phyloP scores from a whole-genome alignment of 2,329 filamentous ascomycete species.

The Cucurbitaria berberidis region DNA sequence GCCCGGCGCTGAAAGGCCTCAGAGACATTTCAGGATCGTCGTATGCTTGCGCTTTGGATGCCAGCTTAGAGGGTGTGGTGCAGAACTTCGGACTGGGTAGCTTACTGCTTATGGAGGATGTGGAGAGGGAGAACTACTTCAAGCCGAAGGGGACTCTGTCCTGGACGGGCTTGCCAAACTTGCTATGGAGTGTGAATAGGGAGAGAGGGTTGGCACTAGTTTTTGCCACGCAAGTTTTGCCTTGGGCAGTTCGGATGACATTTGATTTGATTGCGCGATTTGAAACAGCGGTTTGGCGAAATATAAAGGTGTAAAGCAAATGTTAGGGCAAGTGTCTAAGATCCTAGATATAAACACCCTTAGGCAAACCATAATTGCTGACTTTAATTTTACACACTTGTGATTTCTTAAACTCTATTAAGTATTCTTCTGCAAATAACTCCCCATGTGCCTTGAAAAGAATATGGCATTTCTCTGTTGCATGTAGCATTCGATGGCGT shows the following conservation, averaged over 20 bases:
- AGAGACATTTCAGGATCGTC: conserved; percentile 31
- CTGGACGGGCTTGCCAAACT: conserved; percentile 32
- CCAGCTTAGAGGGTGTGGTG: conserved; percentile 16
- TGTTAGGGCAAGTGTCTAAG: not conserved
- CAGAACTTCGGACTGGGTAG: conserved; percentile 26
- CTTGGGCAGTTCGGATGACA: conserved; percentile 25
- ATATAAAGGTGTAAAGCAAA: not conserved
- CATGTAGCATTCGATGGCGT: not conserved
- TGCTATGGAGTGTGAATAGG: conserved; percentile 31
- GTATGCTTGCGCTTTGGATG: conserved; percentile 12
- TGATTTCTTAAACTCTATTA: too few species aligned
- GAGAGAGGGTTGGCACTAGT: conserved; percentile 27
- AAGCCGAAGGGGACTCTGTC: conserved; percentile 28
- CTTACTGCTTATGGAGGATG: conserved; percentile 24
- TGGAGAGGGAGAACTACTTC: conserved; percentile 20
- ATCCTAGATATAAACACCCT: not conserved
- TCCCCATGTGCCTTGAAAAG: not conserved
- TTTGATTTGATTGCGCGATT: conserved; percentile 23
- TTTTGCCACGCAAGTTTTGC: conserved; percentile 33
- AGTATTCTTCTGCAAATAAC: too few species aligned
- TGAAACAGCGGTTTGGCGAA: conserved; percentile 32
- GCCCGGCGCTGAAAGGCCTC: conserved; percentile 17
- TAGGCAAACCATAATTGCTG: not conserved
- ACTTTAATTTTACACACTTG: too few species aligned
- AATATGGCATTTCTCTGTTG: not conserved